Evolutionary conservation across 805 yeast genomes (phyloP), one percentile per base, ranked within the genome.

Genomic region (Ascoidea asiatica): DNA sequence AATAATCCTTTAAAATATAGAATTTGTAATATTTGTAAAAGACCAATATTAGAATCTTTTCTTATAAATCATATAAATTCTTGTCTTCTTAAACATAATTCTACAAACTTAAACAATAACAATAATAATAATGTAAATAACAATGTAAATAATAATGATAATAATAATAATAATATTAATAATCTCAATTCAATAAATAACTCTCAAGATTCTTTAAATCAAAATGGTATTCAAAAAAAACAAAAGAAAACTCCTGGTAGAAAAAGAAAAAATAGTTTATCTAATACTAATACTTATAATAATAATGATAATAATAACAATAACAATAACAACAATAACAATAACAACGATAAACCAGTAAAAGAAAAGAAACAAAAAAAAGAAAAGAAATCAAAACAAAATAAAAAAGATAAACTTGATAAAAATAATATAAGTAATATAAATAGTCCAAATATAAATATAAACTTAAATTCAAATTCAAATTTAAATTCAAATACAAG

Each of bases 21-120:
- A 37, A 64, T 70, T 41, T 73, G 79, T 53, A 70, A 67, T 43
- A 56, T 57, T 42, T 73, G 79, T 52, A 62, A 62, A 39, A 61
- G 66, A 43, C 78, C 78, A 1, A 60, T 72, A 1, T 51, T 71
- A 19, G 64, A 60, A 33, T 49, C 56, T 2, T 55, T 59, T 46
- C 48, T 73, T 21, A 58, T 60, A 1, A 56, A 54, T 19, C 78
- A 73, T 54, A 57, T 72, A 11, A 53, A 50, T 15, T 45, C 44
- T 37, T 73, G 78, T 51, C 52, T 62, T 2, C 52, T 62, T 2
- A 60, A 59, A 36, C 51, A 48, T 53, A 63, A 61, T 42, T 54
- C 35, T 2, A 15, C 57, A 50, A 49, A 56, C 48, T 46, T 53
- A 51, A 51, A 50, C 41, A 44, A 46, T 19, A 29, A 50, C 13